These are phyloP conservation scores for Populus nigra DNA, from an alignment of 345 rosid species.

Conservation along the genomic window DNA sequence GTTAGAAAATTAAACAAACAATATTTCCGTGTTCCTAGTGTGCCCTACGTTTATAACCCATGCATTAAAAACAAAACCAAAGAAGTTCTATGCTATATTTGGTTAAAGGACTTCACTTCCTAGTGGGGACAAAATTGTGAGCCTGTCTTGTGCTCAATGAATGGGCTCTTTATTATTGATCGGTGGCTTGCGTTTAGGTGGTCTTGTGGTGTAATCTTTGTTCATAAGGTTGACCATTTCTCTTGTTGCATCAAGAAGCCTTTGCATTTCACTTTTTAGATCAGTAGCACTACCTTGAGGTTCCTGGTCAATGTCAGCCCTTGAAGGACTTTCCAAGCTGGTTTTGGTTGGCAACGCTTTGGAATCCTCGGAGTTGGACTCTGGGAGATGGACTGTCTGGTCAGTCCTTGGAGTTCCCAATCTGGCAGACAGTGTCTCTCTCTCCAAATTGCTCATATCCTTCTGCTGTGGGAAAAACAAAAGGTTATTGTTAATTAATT, in stretches of 20 bases:
- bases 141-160: constrained; percentile 23
- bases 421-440: constrained; percentile 8
- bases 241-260: constrained; percentile 30
- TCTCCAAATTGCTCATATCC: constrained; percentile 9
- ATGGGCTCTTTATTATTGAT: constrained; percentile 42
- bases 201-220: constrained; percentile 40
- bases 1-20: not conserved
- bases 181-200: constrained; percentile 48
- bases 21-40: not conserved
- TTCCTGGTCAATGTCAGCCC: not conserved
- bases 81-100: not conserved
- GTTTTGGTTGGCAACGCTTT: constrained; percentile 12
- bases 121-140: constrained; percentile 29
- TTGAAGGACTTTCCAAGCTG: constrained; percentile 14
- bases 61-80: constrained; percentile 1
- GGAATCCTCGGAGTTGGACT: constrained; percentile 15
- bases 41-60: not conserved
- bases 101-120: constrained; percentile 6
- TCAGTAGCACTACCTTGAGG: not conserved
- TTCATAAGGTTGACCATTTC: constrained; percentile 37
- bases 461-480: not conserved
- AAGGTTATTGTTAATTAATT: not conserved
- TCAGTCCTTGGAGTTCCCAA: constrained; percentile 19
- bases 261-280: constrained; percentile 25
- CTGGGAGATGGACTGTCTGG: constrained; percentile 11